Percentiles rank a stretch among this genome's conserved stretches.
Conservation (phyloP, 441 rosid genomes). For the Viola pubescens region DNA sequence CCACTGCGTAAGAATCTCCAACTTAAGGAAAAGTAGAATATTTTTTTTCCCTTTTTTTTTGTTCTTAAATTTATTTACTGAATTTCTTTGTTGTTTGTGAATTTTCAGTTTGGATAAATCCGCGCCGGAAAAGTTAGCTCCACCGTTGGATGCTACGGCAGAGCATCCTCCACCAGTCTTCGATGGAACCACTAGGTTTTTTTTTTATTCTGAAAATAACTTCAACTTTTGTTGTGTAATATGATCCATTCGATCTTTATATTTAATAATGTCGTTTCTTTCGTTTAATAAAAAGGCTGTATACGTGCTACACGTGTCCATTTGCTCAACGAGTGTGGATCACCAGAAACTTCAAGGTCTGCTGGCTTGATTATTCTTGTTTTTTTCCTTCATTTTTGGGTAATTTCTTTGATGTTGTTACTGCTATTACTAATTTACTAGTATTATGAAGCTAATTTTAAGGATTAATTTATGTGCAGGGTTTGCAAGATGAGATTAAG, state of each 20-base stretch:
- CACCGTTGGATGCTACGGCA: conserved; percentile 17
- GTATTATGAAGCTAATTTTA: background rate
- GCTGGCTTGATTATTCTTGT: too few species aligned
- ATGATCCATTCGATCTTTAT: background rate
- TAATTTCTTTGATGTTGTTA: background rate
- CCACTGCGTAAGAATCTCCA: conserved; percentile 12
- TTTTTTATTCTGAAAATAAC: too few species aligned
- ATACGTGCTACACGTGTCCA: conserved; percentile 31
- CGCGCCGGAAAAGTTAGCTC: conserved; percentile 19
- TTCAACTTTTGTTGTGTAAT: background rate
- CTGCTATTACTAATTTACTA: too few species aligned
- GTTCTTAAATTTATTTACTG: background rate
- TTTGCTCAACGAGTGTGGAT: conserved; percentile 48
- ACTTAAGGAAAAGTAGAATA: background rate
- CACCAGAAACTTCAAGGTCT: conserved; percentile 41
- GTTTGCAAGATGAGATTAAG: conserved; percentile 41
- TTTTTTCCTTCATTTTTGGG: too few species aligned
- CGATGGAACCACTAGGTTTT: conserved; percentile 25
- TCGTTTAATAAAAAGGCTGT: conserved; percentile 23
- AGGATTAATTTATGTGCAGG: conserved; percentile 21
- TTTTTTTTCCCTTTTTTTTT: background rate
- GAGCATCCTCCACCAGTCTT: conserved; percentile 27
- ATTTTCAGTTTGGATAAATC: conserved; percentile 5
- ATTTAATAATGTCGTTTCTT: background rate
- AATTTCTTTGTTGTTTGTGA: background rate